Base-by-base conservation (phyloP, 2,329 filamentous ascomycete species). In the Fusarium metavorans region DNA sequence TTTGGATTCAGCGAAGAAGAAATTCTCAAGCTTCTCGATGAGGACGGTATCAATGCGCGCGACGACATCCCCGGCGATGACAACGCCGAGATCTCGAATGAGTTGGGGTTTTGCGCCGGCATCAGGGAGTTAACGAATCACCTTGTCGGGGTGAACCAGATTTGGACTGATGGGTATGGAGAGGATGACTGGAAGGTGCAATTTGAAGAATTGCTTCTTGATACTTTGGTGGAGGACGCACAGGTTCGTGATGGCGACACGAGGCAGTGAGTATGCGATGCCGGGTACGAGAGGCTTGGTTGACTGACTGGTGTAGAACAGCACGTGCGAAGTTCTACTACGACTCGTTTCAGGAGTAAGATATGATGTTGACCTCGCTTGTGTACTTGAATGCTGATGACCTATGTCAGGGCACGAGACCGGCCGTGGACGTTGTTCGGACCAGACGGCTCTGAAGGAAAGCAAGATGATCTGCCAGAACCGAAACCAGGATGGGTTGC, bases 401-500 rank as follows among this genome's bases (percentile, higher is more conserved):
- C 14, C 9, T 18, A 4, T n/a, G 6, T 2, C 23, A 70, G 68
- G 64, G 41, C 60, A 5, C 27, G 35, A 1, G 37, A 50, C 14
- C 35, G 30, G 18, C n/a, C 64, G n/a, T 73, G 71, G 71, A 58
- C 59, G n/a, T 32, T 73, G 20, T 71, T 73, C 34, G 61, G 41
- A 13, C 54, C 48, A 45, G 45, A 58, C 23, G 61, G 63, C 23
- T 37, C 27, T 66, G 25, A 32, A 13, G 14, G 54, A 54, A 50
- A 18, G 30, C 27, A 5, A 56, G 50, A 59, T 1, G 59, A 59
- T 6, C 67, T 75, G 6, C 61, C 60, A 11, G 41, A 59, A 8
- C 73, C 73, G 27, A 72, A 65, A 39, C 73, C 73, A 20, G 67
- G 67, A 20, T 75, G 71, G 57, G 68, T 66, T n/a, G 73, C 73